phyloP scores from a whole-genome alignment of 768 basidiomycete genomes.

The Suillus variegatus region DNA sequence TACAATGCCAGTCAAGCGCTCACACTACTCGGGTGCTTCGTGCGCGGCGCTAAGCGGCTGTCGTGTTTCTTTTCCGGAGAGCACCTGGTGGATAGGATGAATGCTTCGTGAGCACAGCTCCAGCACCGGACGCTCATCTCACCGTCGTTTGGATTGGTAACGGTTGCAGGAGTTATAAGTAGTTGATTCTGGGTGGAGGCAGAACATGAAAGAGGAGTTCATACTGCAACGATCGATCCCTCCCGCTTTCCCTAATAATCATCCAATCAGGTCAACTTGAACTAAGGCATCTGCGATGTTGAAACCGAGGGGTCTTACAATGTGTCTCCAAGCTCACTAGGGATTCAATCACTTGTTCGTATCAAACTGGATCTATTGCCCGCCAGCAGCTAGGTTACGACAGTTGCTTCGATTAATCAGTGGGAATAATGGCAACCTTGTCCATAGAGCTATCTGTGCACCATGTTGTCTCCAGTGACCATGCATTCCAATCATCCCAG shows the following conservation, averaged over 20 bases:
- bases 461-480: not conserved
- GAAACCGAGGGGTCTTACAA: not conserved
- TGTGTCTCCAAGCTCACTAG: not conserved
- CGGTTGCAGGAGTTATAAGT: not conserved
- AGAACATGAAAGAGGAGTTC: not conserved
- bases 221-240: not conserved
- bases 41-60: conserved; percentile 23
- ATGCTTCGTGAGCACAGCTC: not conserved
- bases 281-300: not conserved
- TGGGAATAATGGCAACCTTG: not conserved
- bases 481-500: not conserved
- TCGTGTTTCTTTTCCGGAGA: not conserved
- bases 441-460: not conserved
- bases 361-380: not conserved
- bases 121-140: not conserved
- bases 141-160: not conserved
- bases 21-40: conserved; percentile 8
- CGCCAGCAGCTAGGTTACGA: not conserved
- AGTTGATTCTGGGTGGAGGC: not conserved
- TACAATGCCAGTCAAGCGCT: not conserved
- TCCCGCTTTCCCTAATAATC: not conserved
- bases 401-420: not conserved
- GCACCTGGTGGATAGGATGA: conserved; percentile 13
- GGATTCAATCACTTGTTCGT: not conserved
- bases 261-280: not conserved